Conservation (phyloP, 1,284 basidiomycete genomes). For the Sphaerobolus stellatus region DNA sequence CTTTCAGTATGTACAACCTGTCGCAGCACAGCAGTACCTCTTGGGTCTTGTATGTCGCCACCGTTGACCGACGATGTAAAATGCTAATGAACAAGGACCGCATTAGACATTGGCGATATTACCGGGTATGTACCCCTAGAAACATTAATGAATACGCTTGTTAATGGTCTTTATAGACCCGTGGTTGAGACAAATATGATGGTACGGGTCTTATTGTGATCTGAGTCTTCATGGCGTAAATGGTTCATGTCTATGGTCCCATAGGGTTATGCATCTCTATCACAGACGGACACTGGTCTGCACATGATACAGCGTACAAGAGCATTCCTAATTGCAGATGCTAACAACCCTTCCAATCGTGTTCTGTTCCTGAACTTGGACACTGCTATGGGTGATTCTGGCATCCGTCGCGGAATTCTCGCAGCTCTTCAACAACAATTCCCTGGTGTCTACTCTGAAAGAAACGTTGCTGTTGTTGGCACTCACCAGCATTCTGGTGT, state of each 20-base stretch:
- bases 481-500: conserved; percentile 81
- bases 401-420: conserved; percentile 70
- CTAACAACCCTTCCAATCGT: conserved; percentile 52
- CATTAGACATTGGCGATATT: conserved; percentile 68
- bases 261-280: conserved; percentile 70
- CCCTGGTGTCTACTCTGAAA: conserved; percentile 64
- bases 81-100: no score
- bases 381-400: conserved; percentile 80
- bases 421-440: conserved; percentile 52
- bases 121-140: conserved; percentile 53
- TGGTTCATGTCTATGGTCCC: conserved; percentile 4
- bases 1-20: conserved; percentile 2
- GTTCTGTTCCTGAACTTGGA: conserved; percentile 77
- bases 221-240: not conserved
- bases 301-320: conserved; percentile 79
- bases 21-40: conserved; percentile 39
- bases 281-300: conserved; percentile 73
- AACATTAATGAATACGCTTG: not conserved
- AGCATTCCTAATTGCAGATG: conserved; percentile 73
- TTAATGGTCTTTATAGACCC: conserved; percentile 41
- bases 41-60: conserved; percentile 61
- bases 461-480: conserved; percentile 75
- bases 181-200: conserved; percentile 79
- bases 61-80: no score
- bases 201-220: conserved; percentile 38